Conservation (phyloP, 1,284 basidiomycete genomes). For the Ceratobasidium sp. region DNA sequence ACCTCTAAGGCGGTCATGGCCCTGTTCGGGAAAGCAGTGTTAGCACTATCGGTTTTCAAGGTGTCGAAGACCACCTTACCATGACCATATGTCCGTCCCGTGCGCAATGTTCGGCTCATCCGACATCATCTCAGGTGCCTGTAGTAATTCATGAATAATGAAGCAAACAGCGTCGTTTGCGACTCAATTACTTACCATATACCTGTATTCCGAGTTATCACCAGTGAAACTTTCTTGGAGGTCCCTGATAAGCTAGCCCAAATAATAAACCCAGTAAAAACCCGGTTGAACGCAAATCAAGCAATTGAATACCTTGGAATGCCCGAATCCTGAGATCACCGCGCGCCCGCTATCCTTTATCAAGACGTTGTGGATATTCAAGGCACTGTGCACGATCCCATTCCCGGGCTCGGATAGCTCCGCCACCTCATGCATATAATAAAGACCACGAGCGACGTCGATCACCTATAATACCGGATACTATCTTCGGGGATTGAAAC, state of each 20-base stretch:
- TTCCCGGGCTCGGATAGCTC: conserved; percentile 4
- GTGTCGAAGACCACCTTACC: conserved; percentile 1
- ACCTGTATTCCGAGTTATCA: conserved; percentile 38
- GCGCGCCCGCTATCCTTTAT: conserved; percentile 42
- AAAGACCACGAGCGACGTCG: conserved; percentile 32
- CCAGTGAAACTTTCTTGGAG: conserved; percentile 30
- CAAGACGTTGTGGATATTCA: conserved; percentile 32
- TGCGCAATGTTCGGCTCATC: conserved; percentile 21
- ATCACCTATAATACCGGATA: not conserved
- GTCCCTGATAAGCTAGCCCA: conserved; percentile 22
- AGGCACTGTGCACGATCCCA: conserved; percentile 30
- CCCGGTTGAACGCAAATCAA: not conserved
- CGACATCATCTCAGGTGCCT: conserved; percentile 34
- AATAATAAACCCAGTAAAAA: not conserved
- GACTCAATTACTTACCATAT: conserved; percentile 18
- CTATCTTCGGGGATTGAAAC: too few species aligned
- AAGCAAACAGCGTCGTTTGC: too few species aligned
- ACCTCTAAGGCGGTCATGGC: conserved; percentile 41
- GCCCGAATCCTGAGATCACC: conserved; percentile 41
- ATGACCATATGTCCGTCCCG: conserved; percentile 40
- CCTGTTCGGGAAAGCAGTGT: not conserved
- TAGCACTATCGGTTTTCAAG: not conserved
- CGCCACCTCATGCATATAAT: conserved; percentile 28
- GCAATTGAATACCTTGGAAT: conserved; percentile 18
- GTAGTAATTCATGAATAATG: too few species aligned